Evolutionary conservation across 805 yeast species (phyloP).

Genomic region (Wickerhamiella galacta): DNA sequence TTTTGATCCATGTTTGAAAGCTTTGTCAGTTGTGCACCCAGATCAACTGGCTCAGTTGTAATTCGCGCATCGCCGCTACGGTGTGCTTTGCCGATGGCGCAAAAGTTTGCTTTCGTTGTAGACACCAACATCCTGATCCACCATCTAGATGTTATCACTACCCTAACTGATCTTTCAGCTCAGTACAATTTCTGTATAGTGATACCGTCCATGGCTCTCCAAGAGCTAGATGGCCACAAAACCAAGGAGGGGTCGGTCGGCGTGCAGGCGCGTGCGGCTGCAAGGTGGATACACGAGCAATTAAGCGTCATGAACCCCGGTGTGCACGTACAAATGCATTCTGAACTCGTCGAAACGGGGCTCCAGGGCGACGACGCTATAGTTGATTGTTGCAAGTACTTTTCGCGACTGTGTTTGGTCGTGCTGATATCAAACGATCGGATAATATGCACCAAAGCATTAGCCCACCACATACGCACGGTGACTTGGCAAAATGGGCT

Average conservation of each 20-base stretch:
- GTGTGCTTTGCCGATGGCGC: too few species aligned
- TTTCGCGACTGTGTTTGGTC: slow-evolving; percentile 26
- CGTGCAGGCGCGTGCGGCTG: slow-evolving; percentile 47
- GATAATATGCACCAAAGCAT: slow-evolving; percentile 64
- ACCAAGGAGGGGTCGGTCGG: slow-evolving; percentile 19
- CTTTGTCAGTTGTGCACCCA: too few species aligned
- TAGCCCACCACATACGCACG: slow-evolving; percentile 41
- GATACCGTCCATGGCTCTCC: slow-evolving; percentile 52
- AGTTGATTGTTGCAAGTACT: slow-evolving; percentile 65
- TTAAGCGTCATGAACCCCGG: slow-evolving; percentile 36
- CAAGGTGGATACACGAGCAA: slow-evolving; percentile 53
- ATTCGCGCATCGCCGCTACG: too few species aligned
- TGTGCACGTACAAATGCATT: slow-evolving; percentile 47
- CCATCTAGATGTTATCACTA: slow-evolving; percentile 43
- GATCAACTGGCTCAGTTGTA: too few species aligned
- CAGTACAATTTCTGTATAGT: slow-evolving; percentile 36
- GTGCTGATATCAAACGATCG: slow-evolving; percentile 70
- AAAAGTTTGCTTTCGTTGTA: slow-evolving; percentile 30
- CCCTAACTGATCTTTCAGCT: slow-evolving; percentile 27
- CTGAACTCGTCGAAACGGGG: slow-evolving; percentile 33
- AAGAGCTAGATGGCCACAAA: slow-evolving; percentile 76
- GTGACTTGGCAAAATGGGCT: slow-evolving; percentile 32
- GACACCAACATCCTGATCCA: slow-evolving; percentile 76
- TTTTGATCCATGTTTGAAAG: too few species aligned
- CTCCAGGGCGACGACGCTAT: slow-evolving; percentile 63